Evolutionary conservation across 768 basidiomycete species (phyloP).

Genomic region (Russula sp.): DNA sequence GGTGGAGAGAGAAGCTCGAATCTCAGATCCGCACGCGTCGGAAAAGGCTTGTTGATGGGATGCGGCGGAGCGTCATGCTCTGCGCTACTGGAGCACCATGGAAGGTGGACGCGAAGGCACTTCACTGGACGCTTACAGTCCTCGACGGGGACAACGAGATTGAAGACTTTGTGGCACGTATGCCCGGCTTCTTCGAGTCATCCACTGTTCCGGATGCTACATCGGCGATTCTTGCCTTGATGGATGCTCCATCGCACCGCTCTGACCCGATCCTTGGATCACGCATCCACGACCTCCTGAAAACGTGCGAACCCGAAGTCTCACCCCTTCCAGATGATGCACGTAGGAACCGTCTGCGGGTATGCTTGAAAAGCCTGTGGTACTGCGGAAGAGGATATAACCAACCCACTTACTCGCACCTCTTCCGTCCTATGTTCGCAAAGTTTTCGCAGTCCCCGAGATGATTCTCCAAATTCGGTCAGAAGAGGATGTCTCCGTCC

Average conservation of each 20-base stretch:
- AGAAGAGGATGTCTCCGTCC: constrained; percentile 1
- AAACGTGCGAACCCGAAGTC: background rate
- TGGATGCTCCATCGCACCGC: background rate
- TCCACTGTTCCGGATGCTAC: background rate
- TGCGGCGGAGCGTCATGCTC: background rate
- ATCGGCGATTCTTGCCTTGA: constrained; percentile 1
- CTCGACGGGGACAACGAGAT: constrained; percentile 12
- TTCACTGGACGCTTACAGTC: constrained; percentile 15
- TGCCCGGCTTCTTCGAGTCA: constrained; percentile 13
- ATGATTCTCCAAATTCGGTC: constrained; percentile 3
- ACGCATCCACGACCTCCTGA: constrained; percentile 1
- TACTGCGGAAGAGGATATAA: constrained; percentile 3
- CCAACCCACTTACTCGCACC: background rate
- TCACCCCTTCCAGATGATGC: background rate
- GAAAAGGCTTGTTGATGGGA: constrained; percentile 9
- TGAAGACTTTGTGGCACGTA: constrained; percentile 14
- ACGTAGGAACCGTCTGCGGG: background rate
- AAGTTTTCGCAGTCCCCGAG: background rate
- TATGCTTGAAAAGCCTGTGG: constrained; percentile 12
- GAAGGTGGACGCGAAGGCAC: background rate
- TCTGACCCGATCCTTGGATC: constrained; percentile 6
- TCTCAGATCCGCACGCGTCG: background rate
- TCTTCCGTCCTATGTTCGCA: constrained; percentile 10
- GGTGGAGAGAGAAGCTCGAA: constrained; percentile 3
- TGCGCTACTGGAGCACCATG: background rate